Percentiles rank a stretch among this genome's conserved stretches.
Evolutionary conservation across 2,329 filamentous ascomycete genomes (phyloP).

Genomic region (Aspergillus latus): DNA sequence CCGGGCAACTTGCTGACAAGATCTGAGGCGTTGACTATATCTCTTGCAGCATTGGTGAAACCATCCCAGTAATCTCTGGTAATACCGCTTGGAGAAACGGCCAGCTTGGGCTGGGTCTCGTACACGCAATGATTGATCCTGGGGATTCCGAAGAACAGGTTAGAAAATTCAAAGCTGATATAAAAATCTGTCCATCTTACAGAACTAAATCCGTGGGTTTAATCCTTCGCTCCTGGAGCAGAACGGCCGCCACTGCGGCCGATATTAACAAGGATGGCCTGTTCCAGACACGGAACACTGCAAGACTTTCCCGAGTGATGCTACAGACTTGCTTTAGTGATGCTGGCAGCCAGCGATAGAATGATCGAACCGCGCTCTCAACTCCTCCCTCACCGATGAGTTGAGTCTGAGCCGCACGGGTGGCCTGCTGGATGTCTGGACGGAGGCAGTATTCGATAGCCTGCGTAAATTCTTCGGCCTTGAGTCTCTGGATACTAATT

Average conservation of each 20-base stretch:
- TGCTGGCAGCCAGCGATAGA: conserved; percentile 40
- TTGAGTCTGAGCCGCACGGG: conserved; percentile 35
- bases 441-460: conserved; percentile 49
- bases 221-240: no score
- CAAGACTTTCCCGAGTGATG: not conserved
- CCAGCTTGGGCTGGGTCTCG: no score
- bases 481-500: conserved; percentile 31
- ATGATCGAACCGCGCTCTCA: conserved; percentile 44
- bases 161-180: no score
- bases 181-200: no score
- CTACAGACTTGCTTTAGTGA: conserved; percentile 20
- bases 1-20: conserved; percentile 1
- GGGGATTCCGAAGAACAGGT: no score
- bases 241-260: no score
- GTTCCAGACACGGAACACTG: no score
- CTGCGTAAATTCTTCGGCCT: conserved; percentile 43
- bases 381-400: conserved; percentile 47
- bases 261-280: no score
- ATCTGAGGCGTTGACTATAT: not conserved
- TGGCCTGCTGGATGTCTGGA: conserved; percentile 37
- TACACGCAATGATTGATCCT: no score
- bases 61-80: no score
- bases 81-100: no score
- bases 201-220: no score
- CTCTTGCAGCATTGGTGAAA: not conserved